A percentile compares a stretch with the other conserved stretches of the same genome.
Conservation (phyloP, 2,329 filamentous ascomycete genomes). For the Cryphonectria nitschkei region DNA sequence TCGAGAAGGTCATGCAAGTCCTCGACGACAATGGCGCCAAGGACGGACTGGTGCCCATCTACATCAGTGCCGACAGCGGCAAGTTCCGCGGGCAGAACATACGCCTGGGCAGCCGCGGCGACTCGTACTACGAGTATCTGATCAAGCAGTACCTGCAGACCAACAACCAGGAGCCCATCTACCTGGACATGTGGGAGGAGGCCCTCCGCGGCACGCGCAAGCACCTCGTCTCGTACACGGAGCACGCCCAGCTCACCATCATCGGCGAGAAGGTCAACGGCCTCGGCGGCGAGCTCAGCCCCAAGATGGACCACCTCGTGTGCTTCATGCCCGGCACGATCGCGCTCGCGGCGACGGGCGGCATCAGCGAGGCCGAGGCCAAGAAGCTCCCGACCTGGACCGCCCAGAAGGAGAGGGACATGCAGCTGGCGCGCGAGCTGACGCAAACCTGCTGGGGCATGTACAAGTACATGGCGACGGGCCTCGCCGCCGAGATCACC, state of each 20-base stretch:
- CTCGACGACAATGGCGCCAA: slow-evolving; percentile 79
- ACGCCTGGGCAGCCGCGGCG: slow-evolving; percentile 87
- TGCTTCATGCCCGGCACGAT: slow-evolving; percentile 98
- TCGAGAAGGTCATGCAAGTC: slow-evolving; percentile 88
- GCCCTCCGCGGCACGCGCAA: slow-evolving; percentile 84
- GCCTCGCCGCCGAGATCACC: slow-evolving; percentile 91
- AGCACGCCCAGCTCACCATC: slow-evolving; percentile 80
- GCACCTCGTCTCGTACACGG: slow-evolving; percentile 87
- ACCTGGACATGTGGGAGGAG: slow-evolving; percentile 92
- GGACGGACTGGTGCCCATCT: slow-evolving; percentile 91
- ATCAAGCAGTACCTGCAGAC: slow-evolving; percentile 99
- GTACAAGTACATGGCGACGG: slow-evolving; percentile 88
- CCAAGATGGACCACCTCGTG: slow-evolving; percentile 98
- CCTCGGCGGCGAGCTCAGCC: slow-evolving; percentile 65
- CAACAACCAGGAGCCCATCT: slow-evolving; percentile 80
- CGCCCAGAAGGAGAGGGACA: slow-evolving; percentile 80
- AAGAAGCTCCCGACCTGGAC: slow-evolving; percentile 74
- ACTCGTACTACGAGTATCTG: slow-evolving; percentile 98
- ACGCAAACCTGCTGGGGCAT: slow-evolving; percentile 99
- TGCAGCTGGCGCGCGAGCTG: slow-evolving; percentile 83
- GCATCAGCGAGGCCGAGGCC: slow-evolving; percentile 74
- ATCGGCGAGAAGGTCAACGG: slow-evolving; percentile 84
- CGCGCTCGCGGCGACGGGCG: slow-evolving; percentile 82
- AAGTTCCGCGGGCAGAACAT: slow-evolving; percentile 84
- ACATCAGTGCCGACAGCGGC: slow-evolving; percentile 78